Base-by-base conservation (phyloP, 2,329 filamentous ascomycete genomes). In the Rhynchosporium agropyri region DNA sequence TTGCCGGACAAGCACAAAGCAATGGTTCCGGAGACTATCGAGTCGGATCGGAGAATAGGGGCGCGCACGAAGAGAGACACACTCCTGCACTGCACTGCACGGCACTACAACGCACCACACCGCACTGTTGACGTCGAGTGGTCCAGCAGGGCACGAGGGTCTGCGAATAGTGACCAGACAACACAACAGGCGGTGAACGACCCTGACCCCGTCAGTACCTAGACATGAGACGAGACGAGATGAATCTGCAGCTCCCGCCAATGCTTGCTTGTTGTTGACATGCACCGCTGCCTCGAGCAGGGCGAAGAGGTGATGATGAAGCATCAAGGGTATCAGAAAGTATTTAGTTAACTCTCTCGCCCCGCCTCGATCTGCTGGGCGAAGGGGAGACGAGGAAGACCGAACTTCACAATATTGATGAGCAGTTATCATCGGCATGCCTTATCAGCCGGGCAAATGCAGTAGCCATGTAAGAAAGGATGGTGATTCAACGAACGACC, bases 171-270 rank as follows among this genome's bases (percentile, higher is more conserved):
- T 58, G 56, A 58, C 58, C 58, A 53, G 58, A 67, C 61, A 67
- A 64, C 60, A 46, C 29, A 59, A 63, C 61, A 67, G 65, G 65
- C 65, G 65, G 65, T 67, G 65, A 65, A 63, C 60, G 53, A 49
- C 48, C 29, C 20, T 20, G 20, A 20, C 20, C 20, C 20, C 20
- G 20, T 20, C 31, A 48, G 36, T 42, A 42, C 28, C 20, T 28
- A 31, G 42, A 33, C 31, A 51, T 33, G 45, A 42, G 46, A 38
- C 49, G 40, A 20, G 55, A 43, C 15, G 26, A 26, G 6, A 29
- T 20, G 46, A 15, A 28, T 49, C 36, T 28, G 29, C 48, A 38
- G 28, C 12, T 15, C 3, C 33, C 48, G 49, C 58, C 58, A 56
- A 31, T 20, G 20, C 20, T 20, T 43, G 53, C 53, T 43, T 56